Base-by-base conservation (phyloP, 1,284 basidiomycete species). In the Agaricales sp. region DNA sequence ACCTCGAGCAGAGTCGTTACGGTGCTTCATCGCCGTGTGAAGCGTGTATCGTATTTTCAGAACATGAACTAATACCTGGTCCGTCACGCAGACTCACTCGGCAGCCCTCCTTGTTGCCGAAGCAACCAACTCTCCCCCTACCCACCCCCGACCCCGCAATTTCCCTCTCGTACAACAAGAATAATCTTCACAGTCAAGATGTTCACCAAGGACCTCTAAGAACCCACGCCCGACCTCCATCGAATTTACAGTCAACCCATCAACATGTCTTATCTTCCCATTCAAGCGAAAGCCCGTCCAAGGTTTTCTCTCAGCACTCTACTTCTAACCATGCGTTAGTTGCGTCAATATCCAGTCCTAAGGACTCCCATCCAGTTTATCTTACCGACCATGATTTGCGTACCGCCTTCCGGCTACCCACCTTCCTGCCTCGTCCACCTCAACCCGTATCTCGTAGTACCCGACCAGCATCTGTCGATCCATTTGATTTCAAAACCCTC, bases 401-500 rank as follows among this genome's bases (percentile, higher is more conserved):
- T n/a, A 35, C 30, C 30, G 30, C 30, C n/a, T 35, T 35, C 30
- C 30, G 30, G 30, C 30, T 35, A 35, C 30, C 30, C n/a, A 11
- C 30, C 11, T 35, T n/a, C 30, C 30, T 35, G 30, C 30, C 30
- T 35, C 30, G 30, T 35, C 30, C 30, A 8, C 30, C 30, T 35
- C 8, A 35, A 35, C 30, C 30, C n/a, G 30, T 35, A 8, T 35
- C 30, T n/a, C 8, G n/a, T 8, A 11, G 11, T 11, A n/a, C 30
- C n/a, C 30, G 30, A 35, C 30, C 30, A 11, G n/a, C 30, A 11
- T 8, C n/a, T n/a, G 30, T n/a, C 30, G 30, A 35, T n/a, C 30
- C 30, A 41, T 49, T 57, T 50, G 60, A 68, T 52, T 67, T 75
- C 44, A 39, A 52, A 13, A 60, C 57, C 24, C 60, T 75, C 51